Percentiles rank a stretch among this genome's conserved stretches.
Evolutionary conservation across 2,329 filamentous ascomycete species (phyloP).

Genomic region (Trichoderma afroharzianum): DNA sequence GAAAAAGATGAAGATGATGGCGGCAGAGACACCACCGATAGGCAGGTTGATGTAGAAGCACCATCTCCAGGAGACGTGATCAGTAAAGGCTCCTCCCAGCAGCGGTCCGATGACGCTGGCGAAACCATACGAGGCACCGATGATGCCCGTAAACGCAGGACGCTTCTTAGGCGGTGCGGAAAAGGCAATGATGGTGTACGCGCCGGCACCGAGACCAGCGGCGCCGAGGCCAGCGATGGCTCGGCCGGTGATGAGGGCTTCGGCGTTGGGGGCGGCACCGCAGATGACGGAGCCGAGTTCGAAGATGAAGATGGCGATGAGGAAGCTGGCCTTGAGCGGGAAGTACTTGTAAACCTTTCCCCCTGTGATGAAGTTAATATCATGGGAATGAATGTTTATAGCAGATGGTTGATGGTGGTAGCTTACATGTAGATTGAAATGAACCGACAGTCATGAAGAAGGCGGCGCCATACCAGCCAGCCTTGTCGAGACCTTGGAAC

Average conservation of each 20-base stretch:
- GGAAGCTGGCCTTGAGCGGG: conserved; percentile 47
- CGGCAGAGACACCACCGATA: conserved; percentile 33
- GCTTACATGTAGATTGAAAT: conserved; percentile 41
- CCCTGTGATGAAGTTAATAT: conserved; percentile 32
- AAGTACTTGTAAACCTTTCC: conserved; percentile 52
- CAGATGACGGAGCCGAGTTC: conserved; percentile 54
- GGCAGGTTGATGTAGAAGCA: conserved; percentile 41
- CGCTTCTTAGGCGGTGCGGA: conserved; percentile 34
- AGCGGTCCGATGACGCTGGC: conserved; percentile 37
- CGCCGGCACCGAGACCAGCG: conserved; percentile 46
- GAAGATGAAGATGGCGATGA: conserved; percentile 48
- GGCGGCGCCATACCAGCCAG: conserved; percentile 58
- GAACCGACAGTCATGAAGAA: conserved; percentile 49
- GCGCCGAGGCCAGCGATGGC: conserved; percentile 44
- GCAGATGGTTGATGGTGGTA: conserved; percentile 13
- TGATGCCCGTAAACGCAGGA: conserved; percentile 37
- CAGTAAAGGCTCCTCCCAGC: conserved; percentile 37
- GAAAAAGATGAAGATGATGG: conserved; percentile 41
- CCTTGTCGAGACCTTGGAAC: conserved; percentile 49
- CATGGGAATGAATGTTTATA: conserved; percentile 7
- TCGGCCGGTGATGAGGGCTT: conserved; percentile 48
- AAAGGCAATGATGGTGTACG: conserved; percentile 49
- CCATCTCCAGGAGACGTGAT: conserved; percentile 38
- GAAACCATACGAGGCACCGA: conserved; percentile 36
- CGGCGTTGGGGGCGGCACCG: conserved; percentile 42